Conservation (phyloP, 2,329 filamentous ascomycete species). For the Coniella vitis region DNA sequence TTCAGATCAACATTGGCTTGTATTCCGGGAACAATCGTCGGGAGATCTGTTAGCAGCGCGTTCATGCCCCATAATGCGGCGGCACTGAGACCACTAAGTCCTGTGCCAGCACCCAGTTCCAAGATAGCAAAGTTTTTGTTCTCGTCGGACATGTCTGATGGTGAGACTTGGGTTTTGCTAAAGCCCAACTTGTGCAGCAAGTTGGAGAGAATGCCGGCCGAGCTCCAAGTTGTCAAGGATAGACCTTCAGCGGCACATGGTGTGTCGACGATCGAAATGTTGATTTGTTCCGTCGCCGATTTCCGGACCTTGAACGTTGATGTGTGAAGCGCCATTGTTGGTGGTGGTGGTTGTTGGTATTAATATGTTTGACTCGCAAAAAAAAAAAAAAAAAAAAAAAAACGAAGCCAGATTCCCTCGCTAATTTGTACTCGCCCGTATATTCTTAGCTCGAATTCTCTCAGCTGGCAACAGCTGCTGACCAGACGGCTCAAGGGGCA, state of each 20-base stretch:
- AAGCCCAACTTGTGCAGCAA: slow-evolving; percentile 8
- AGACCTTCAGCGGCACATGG: slow-evolving; percentile 12
- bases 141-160: background rate
- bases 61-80: slow-evolving; percentile 9
- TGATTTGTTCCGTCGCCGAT: background rate
- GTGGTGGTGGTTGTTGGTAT: background rate
- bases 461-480: no score
- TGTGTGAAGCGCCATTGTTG: slow-evolving; percentile 6
- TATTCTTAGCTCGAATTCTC: no score
- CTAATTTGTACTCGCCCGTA: no score
- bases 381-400: no score
- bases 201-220: slow-evolving; percentile 14
- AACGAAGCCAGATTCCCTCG: no score
- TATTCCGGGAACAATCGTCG: slow-evolving; percentile 13
- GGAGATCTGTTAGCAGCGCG: slow-evolving; percentile 11
- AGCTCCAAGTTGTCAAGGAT: slow-evolving; percentile 14
- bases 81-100: slow-evolving; percentile 8
- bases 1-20: slow-evolving; percentile 14
- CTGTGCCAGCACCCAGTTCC: slow-evolving; percentile 15
- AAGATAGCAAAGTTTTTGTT: slow-evolving; percentile 3
- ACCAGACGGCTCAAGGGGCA: no score
- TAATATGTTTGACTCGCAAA: background rate
- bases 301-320: slow-evolving; percentile 4
- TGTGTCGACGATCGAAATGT: slow-evolving; percentile 11
- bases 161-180: background rate